A percentile compares a stretch with the other conserved stretches of the same genome.
phyloP scores from a whole-genome alignment of 1,139 yeast species.

The Geotrichum phurueaensis region DNA sequence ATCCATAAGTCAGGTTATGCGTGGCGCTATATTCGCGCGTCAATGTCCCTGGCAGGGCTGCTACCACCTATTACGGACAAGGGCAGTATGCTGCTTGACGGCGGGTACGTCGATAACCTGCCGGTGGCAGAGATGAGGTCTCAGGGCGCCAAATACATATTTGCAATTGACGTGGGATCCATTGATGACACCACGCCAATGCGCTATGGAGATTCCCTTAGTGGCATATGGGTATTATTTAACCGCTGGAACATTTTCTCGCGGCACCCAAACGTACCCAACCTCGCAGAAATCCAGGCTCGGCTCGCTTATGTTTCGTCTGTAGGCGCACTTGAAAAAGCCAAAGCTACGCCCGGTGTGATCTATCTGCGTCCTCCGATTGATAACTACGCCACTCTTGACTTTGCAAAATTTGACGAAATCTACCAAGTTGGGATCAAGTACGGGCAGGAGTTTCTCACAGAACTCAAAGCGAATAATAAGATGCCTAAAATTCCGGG shows the following conservation, averaged over 20 bases:
- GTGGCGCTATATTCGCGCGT: conserved; percentile 93
- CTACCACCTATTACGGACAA: conserved; percentile 76
- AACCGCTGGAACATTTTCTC: conserved; percentile 92
- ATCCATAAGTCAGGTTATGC: conserved; percentile 88
- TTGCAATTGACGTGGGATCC: conserved; percentile 96
- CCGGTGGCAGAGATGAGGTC: conserved; percentile 85
- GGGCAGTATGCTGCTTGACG: conserved; percentile 91
- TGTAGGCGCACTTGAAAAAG: conserved; percentile 84
- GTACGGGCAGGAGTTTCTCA: conserved; percentile 60
- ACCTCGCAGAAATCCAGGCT: conserved; percentile 90
- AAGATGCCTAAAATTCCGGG: conserved; percentile 64
- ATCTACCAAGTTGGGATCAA: conserved; percentile 77
- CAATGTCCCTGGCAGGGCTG: conserved; percentile 93
- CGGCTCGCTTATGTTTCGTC: conserved; percentile 92
- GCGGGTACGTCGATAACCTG: conserved; percentile 90
- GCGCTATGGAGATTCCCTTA: conserved; percentile 86
- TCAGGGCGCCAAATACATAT: conserved; percentile 78
- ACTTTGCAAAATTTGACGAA: conserved; percentile 87
- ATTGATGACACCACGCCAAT: conserved; percentile 87
- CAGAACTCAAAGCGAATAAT: conserved; percentile 48
- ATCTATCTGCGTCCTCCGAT: conserved; percentile 92
- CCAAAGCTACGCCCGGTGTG: conserved; percentile 82
- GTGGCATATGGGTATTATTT: conserved; percentile 85
- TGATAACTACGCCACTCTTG: conserved; percentile 84
- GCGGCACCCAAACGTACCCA: conserved; percentile 80